A percentile compares a stretch with the other conserved stretches of the same genome.
These are phyloP conservation scores for Aspergillus pseudoviridinutans DNA, from an alignment of 2,329 filamentous ascomycete genomes.

Conservation along the genomic window DNA sequence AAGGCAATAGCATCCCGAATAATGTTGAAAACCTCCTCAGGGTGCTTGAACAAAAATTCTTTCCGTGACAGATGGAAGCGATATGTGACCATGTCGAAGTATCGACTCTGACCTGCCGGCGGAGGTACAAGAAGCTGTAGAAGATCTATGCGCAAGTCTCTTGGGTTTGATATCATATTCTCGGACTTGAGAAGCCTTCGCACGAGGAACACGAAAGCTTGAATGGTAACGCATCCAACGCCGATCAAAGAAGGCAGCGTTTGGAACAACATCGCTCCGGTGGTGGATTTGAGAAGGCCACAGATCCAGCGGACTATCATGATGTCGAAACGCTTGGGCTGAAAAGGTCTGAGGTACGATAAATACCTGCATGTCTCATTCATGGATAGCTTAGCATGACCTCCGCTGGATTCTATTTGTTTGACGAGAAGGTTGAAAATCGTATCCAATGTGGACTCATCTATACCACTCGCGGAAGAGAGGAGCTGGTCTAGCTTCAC, in stretches of 20 bases:
- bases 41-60: constrained; percentile 35
- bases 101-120: constrained; percentile 9
- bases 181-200: constrained; percentile 28
- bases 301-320: constrained; percentile 43
- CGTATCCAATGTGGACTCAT: constrained; percentile 41
- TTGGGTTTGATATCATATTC: constrained; percentile 23
- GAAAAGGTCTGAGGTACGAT: constrained; percentile 41
- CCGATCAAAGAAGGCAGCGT: constrained; percentile 41
- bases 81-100: constrained; percentile 30
- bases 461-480: constrained; percentile 43
- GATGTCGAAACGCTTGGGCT: constrained; percentile 41
- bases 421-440: constrained; percentile 41
- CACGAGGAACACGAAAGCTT: constrained; percentile 35
- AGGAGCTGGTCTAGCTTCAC: constrained; percentile 46
- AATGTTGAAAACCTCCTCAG: constrained; percentile 30
- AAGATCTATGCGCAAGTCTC: constrained; percentile 27
- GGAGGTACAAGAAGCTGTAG: constrained; percentile 29
- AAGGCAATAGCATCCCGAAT: constrained; percentile 29
- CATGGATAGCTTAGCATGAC: constrained; percentile 26
- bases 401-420: constrained; percentile 30
- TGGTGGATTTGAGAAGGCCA: constrained; percentile 31
- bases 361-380: constrained; percentile 41
- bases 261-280: constrained; percentile 28
- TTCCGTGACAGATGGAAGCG: constrained; percentile 38
- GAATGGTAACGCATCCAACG: constrained; percentile 43